Conservation (phyloP, 139 green algal species). For the Marvania coccoides region DNA sequence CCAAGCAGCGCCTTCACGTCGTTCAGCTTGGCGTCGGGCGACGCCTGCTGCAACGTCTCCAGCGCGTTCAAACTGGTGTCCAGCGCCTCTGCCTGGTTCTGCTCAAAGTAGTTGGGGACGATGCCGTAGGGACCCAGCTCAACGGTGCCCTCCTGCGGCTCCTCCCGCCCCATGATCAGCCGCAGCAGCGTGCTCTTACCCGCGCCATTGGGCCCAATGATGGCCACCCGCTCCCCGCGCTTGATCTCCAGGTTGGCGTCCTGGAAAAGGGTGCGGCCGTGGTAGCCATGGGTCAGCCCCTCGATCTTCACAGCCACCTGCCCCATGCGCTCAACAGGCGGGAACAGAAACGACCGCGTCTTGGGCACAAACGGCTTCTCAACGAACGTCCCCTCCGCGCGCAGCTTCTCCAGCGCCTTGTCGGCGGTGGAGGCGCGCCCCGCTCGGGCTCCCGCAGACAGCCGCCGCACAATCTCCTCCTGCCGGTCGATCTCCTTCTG, state of each 20-base stretch:
- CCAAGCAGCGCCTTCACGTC: slow-evolving; percentile 93
- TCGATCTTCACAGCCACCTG: slow-evolving; percentile 51
- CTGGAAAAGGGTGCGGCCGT: slow-evolving; percentile 64
- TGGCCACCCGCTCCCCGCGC: slow-evolving; percentile 89
- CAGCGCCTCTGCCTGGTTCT: slow-evolving; percentile 94
- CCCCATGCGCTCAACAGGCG: slow-evolving; percentile 64
- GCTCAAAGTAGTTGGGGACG: slow-evolving; percentile 94
- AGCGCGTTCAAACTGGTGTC: slow-evolving; percentile 77
- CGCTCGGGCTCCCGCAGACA: slow-evolving; percentile 56
- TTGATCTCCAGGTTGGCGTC: slow-evolving; percentile 73
- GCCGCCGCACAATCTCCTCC: slow-evolving; percentile 60
- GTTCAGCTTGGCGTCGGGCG: slow-evolving; percentile 74
- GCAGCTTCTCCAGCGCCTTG: slow-evolving; percentile 87
- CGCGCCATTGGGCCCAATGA: slow-evolving; percentile 90
- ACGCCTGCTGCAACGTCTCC: slow-evolving; percentile 64
- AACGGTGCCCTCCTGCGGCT: slow-evolving; percentile 49
- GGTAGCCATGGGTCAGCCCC: slow-evolving; percentile 84
- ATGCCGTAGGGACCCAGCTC: slow-evolving; percentile 75
- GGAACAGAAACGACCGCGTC: slow-evolving; percentile 61
- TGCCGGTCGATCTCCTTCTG: slow-evolving; percentile 91
- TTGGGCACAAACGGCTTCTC: slow-evolving; percentile 83
- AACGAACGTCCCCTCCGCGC: slow-evolving; percentile 53
- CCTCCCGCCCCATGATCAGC: slow-evolving; percentile 87
- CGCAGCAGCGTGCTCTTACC: slow-evolving; percentile 96
- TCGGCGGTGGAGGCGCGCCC: slow-evolving; percentile 77